These are phyloP conservation scores for Pueraria montana DNA, from an alignment of 306 rosid species.

Conservation along the genomic window DNA sequence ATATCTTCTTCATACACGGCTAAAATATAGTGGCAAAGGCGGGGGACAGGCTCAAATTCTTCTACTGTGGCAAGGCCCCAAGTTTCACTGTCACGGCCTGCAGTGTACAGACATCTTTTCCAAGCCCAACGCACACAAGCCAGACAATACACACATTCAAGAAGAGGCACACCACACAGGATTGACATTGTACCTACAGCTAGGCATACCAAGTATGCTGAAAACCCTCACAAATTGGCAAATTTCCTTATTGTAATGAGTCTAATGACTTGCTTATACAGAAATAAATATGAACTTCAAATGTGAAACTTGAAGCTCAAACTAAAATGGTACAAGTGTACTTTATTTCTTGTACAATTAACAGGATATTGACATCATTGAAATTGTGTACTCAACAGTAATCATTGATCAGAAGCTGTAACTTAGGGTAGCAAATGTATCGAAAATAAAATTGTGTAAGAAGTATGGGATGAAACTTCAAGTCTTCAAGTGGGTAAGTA, in stretches of 20 bases:
- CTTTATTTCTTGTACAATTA: constrained; percentile 17
- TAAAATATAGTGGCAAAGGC: constrained; percentile 86
- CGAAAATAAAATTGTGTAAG: not conserved
- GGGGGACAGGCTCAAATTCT: constrained; percentile 92
- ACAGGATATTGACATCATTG: constrained; percentile 1
- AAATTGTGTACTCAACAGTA: constrained; percentile 30
- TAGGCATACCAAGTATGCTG: constrained; percentile 37
- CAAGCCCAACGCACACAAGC: constrained; percentile 97
- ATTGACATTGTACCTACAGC: constrained; percentile 72
- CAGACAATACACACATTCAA: constrained; percentile 93
- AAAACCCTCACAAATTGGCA: no score
- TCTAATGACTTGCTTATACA: no score
- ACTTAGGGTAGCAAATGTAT: no score
- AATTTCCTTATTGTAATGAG: no score
- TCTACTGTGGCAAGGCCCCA: constrained; percentile 85
- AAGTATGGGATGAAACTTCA: not conserved
- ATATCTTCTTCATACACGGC: constrained; percentile 91
- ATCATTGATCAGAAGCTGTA: no score
- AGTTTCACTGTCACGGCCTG: constrained; percentile 95
- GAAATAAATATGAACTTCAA: constrained; percentile 3
- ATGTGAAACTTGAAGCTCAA: constrained; percentile 31
- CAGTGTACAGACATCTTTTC: constrained; percentile 90
- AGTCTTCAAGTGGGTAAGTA: constrained; percentile 25
- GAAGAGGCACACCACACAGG: constrained; percentile 80
- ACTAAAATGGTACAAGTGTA: constrained; percentile 21